Percentiles rank a stretch among this genome's conserved stretches.
Evolutionary conservation across 2,329 filamentous ascomycete species (phyloP).

Genomic region (Penicillium corylophilum): DNA sequence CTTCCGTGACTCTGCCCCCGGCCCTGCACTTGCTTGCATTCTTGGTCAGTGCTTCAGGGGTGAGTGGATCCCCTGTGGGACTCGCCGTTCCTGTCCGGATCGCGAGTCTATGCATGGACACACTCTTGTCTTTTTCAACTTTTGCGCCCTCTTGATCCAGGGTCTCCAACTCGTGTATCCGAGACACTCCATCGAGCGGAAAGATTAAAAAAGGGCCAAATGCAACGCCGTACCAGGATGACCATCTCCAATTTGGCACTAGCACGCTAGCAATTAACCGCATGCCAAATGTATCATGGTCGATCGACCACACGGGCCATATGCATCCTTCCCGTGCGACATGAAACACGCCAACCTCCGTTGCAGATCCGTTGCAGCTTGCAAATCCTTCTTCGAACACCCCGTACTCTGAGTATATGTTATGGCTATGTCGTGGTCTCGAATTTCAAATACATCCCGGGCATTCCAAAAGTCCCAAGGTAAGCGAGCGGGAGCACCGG

Average conservation of each 20-base stretch:
- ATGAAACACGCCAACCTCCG: slow-evolving; percentile 23
- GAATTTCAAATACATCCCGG: not conserved
- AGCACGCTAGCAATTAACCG: not conserved
- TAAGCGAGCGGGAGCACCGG: not conserved
- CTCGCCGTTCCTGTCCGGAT: not conserved
- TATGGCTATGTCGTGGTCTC: not conserved
- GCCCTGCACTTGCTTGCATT: slow-evolving; percentile 7
- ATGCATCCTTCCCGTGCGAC: slow-evolving; percentile 19
- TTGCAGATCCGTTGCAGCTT: slow-evolving; percentile 20
- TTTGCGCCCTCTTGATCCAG: not conserved
- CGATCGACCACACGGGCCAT: slow-evolving; percentile 21
- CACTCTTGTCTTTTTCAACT: not conserved
- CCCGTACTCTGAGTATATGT: not conserved
- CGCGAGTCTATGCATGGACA: not conserved
- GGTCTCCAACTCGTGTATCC: not conserved
- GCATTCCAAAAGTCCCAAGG: not conserved
- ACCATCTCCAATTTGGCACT: not conserved
- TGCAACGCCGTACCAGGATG: not conserved
- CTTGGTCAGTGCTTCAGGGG: slow-evolving; percentile 26
- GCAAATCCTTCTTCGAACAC: slow-evolving; percentile 2
- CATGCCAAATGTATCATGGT: not conserved
- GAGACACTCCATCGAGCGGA: not conserved
- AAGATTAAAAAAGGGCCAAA: not conserved
- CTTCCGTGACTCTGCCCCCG: not conserved
- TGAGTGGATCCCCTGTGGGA: slow-evolving; percentile 22